A percentile compares a stretch with the other conserved stretches of the same genome.
Evolutionary conservation across 345 rosid species (phyloP).

Genomic region (Boechera retrofracta): DNA sequence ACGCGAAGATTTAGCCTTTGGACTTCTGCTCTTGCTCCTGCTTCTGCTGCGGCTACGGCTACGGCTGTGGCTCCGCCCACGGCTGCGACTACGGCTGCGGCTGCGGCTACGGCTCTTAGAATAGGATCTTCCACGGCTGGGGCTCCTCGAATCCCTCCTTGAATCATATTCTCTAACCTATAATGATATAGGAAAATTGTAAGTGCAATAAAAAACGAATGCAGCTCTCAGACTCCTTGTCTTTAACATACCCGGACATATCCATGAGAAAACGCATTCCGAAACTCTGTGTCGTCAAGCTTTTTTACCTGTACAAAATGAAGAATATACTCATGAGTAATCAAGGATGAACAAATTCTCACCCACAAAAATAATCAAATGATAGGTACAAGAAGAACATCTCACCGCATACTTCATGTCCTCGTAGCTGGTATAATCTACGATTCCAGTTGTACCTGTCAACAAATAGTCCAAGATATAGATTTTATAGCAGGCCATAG

Average conservation of each 20-base stretch:
- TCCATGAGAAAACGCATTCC: slow-evolving; percentile 89
- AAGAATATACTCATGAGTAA: slow-evolving; percentile 10
- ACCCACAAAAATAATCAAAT: slow-evolving; percentile 11
- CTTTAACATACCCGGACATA: slow-evolving; percentile 73
- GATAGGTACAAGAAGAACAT: slow-evolving; percentile 23
- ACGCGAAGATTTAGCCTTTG: slow-evolving; percentile 63
- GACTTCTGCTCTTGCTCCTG: slow-evolving; percentile 47
- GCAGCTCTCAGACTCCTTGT: slow-evolving; percentile 2
- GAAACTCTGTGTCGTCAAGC: slow-evolving; percentile 94
- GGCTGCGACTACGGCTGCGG: slow-evolving; percentile 64
- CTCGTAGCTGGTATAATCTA: slow-evolving; percentile 89
- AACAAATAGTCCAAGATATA: slow-evolving; percentile 16
- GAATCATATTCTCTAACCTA: slow-evolving; percentile 93
- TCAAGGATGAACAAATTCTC: slow-evolving; percentile 14
- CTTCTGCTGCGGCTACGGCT: slow-evolving; percentile 65
- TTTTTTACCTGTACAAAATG: slow-evolving; percentile 66
- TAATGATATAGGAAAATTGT: slow-evolving; percentile 23
- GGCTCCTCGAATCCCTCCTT: slow-evolving; percentile 77
- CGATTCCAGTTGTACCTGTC: slow-evolving; percentile 90
- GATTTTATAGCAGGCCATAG: not conserved
- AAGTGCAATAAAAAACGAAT: slow-evolving; percentile 4
- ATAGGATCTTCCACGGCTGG: slow-evolving; percentile 72
- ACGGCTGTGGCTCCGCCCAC: slow-evolving; percentile 58
- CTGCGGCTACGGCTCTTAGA: slow-evolving; percentile 70
- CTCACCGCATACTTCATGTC: slow-evolving; percentile 99